Evolutionary conservation across 2,329 filamentous ascomycete species (phyloP), one percentile per base, ranked within the genome.

Genomic region (Botrytis elliptica): DNA sequence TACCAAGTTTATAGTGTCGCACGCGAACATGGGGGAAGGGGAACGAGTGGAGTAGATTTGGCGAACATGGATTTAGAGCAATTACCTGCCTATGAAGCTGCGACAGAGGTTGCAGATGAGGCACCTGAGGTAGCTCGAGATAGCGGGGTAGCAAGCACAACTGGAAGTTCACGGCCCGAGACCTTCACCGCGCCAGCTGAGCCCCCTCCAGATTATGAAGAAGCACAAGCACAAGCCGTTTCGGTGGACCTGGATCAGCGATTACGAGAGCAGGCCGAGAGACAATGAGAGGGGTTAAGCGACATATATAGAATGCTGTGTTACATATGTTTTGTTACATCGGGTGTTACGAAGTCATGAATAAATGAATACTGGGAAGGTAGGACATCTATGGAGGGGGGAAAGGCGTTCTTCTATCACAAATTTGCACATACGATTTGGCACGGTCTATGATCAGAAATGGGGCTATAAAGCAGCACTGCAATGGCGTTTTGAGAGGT

Each of bases 171-270:
- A 20, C 76, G 75, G 49, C 60, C 74, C 38, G 74, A 75, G 44
- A 57, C 33, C 22, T 72, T 73, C 22, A 71, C 73, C 83, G 84
- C 74, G 84, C 84, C 93, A 79, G 79, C 90, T 83, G 95, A 96
- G 81, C 94, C 95, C 8, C 95, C 95, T 66, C 95, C 95, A 68
- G 93, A 90, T 52, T 98, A 98, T 80, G 94, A 98, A 79, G 94
- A 97, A 82, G 93, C 93, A 42, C 95, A 98, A 82, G 90, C 88
- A n/a, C 89, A 91, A 78, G 88, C 88, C 42, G 82, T 91, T 42
- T 86, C 84, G 85, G 80, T 85, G 84, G 76, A 77, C 69, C 83
- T 91, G 36, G 89, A 94, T 80, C 89, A 93, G 77, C 92, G 92
- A 75, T 86, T 95, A 77, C 91, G 91, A 64, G 88, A 92, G 75